These are phyloP conservation scores for Artemisia argyi DNA, from an alignment of 129 eudicot species.

Conservation along the genomic window DNA sequence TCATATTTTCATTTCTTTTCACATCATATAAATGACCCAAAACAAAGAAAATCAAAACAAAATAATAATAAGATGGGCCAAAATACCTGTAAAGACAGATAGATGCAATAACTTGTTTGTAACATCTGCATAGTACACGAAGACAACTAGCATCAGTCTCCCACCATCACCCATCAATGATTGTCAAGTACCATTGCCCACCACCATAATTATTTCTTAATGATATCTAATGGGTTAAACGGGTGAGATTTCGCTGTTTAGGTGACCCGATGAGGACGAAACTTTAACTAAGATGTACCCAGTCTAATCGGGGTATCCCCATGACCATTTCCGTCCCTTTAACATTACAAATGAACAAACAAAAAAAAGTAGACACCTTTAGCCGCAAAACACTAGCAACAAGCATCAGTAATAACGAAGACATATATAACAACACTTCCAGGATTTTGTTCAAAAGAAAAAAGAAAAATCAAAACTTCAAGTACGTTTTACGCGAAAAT, in stretches of 20 bases:
- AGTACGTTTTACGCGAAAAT: background rate
- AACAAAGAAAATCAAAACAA: background rate
- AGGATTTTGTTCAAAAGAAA: background rate
- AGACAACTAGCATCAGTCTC: conserved; percentile 23
- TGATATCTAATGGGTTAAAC: background rate
- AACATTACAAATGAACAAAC: background rate
- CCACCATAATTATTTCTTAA: conserved; percentile 8
- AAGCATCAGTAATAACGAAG: background rate
- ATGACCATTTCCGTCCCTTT: too few species aligned
- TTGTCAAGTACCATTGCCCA: conserved; percentile 22
- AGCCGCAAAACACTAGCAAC: background rate
- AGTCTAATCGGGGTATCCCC: too few species aligned
- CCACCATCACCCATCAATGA: conserved; percentile 21
- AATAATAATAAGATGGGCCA: conserved; percentile 19
- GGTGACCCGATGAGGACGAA: background rate
- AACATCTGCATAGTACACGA: conserved; percentile 28
- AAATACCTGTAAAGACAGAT: conserved; percentile 22
- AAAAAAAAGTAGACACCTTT: background rate
- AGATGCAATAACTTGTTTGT: conserved; percentile 29
- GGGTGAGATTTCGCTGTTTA: background rate
- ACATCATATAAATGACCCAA: background rate
- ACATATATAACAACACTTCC: background rate
- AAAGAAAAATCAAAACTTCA: conserved; percentile 5
- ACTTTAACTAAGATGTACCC: background rate
- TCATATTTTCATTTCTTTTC: conserved; percentile 2